These are phyloP conservation scores for Clavaria fumosa DNA, from an alignment of 768 basidiomycete species.

Conservation along the genomic window DNA sequence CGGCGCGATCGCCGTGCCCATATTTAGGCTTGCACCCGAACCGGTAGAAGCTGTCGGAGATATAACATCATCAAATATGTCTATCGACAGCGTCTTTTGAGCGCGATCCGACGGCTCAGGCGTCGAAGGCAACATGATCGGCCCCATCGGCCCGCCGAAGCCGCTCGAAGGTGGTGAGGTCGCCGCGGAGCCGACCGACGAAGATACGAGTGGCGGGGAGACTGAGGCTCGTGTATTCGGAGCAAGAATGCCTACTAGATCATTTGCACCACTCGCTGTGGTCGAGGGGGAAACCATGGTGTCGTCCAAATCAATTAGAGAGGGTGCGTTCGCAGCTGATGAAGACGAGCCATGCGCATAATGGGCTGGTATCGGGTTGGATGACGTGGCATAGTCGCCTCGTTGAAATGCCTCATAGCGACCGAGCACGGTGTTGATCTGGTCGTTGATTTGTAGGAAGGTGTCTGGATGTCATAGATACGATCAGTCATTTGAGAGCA, in stretches of 20 bases:
- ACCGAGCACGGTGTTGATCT: constrained; percentile 82
- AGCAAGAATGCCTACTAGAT: constrained; percentile 50
- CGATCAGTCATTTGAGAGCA: constrained; percentile 1
- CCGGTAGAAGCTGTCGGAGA: too few species aligned
- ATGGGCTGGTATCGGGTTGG: constrained; percentile 55
- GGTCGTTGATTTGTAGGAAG: constrained; percentile 91
- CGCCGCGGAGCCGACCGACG: neutral
- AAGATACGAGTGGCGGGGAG: constrained; percentile 3
- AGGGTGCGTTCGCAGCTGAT: constrained; percentile 21
- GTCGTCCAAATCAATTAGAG: constrained; percentile 74
- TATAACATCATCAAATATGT: too few species aligned
- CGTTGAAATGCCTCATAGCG: constrained; percentile 90
- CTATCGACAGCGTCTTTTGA: constrained; percentile 6
- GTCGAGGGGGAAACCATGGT: constrained; percentile 12
- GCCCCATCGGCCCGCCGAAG: constrained; percentile 14
- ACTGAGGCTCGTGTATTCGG: constrained; percentile 7
- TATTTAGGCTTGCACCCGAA: neutral
- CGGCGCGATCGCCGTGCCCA: constrained; percentile 6
- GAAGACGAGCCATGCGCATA: constrained; percentile 26
- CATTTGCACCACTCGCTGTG: constrained; percentile 23
- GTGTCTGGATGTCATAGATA: constrained; percentile 41
- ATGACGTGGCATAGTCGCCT: constrained; percentile 64
- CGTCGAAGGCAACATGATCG: constrained; percentile 30
- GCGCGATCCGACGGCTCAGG: constrained; percentile 13
- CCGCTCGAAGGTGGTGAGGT: constrained; percentile 2